A percentile compares a stretch with the other conserved stretches of the same genome.
Conservation (phyloP, 306 rosid species). For the Oemleria cerasiformis region DNA sequence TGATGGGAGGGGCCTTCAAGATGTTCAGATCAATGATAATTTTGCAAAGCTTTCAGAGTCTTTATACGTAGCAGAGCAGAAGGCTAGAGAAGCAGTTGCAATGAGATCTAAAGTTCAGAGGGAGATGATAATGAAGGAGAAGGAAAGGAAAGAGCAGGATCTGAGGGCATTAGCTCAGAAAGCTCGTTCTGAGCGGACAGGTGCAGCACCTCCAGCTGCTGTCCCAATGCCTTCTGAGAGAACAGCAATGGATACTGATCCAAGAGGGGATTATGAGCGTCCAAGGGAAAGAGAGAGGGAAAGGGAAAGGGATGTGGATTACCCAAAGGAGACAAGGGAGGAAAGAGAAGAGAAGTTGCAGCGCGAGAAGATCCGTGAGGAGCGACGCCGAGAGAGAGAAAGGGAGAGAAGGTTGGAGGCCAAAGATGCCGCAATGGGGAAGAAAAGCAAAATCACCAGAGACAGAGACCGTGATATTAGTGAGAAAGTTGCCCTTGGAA, state of each 20-base stretch:
- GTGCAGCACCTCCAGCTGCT: constrained; percentile 48
- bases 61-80: constrained; percentile 59
- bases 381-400: constrained; percentile 36
- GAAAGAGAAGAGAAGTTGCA: not conserved
- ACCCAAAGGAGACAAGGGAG: constrained; percentile 44
- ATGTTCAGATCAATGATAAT: constrained; percentile 73
- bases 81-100: constrained; percentile 74
- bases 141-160: constrained; percentile 63
- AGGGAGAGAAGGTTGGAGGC: not conserved
- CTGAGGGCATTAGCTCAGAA: constrained; percentile 71
- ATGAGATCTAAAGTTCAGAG: constrained; percentile 82
- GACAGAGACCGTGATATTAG: not conserved
- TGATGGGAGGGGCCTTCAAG: constrained; percentile 78
- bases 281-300: constrained; percentile 31
- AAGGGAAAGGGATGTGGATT: constrained; percentile 34
- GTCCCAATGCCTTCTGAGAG: constrained; percentile 34
- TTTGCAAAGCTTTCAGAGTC: constrained; percentile 78
- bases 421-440: constrained; percentile 60
- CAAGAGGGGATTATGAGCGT: constrained; percentile 51
- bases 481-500: not conserved
- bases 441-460: not conserved
- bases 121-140: constrained; percentile 58
- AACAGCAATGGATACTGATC: constrained; percentile 32
- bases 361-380: constrained; percentile 31
- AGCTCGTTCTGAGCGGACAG: constrained; percentile 77